Percentiles rank a stretch among this genome's conserved stretches.
phyloP scores from a whole-genome alignment of 352 stramenopile species.

The Pythium apleroticum region DNA sequence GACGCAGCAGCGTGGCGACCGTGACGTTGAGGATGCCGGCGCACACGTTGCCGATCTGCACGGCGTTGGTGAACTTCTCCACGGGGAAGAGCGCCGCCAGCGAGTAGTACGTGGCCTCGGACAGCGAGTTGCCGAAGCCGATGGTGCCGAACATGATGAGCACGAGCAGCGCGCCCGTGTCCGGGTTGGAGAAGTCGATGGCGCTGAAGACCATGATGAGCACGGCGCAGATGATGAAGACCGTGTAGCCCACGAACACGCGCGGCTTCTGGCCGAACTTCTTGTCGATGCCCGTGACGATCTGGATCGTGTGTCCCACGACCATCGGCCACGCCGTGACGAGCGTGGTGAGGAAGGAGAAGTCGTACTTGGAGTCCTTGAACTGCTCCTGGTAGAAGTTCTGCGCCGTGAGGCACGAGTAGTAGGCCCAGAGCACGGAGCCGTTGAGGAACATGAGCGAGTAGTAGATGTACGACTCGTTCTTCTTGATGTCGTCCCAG shows the following conservation, averaged over 20 bases:
- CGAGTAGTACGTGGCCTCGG: constrained; percentile 62
- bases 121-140: constrained; percentile 58
- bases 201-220: constrained; percentile 66
- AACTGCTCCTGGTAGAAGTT: constrained; percentile 33
- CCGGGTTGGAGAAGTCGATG: constrained; percentile 46
- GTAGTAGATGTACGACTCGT: constrained; percentile 34
- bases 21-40: constrained; percentile 59
- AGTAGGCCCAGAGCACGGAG: constrained; percentile 42
- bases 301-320: constrained; percentile 51
- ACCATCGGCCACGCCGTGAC: constrained; percentile 63
- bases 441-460: constrained; percentile 40
- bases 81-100: constrained; percentile 60
- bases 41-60: constrained; percentile 60
- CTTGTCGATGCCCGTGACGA: constrained; percentile 61
- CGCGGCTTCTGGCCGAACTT: constrained; percentile 41
- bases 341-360: constrained; percentile 69
- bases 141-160: constrained; percentile 53
- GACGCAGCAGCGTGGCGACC: constrained; percentile 44
- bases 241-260: constrained; percentile 45
- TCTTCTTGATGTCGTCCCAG: constrained; percentile 30
- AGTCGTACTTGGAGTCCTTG: constrained; percentile 31
- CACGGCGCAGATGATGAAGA: constrained; percentile 54
- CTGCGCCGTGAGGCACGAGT: constrained; percentile 38
- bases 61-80: constrained; percentile 66
- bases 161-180: constrained; percentile 48